Percentiles rank a stretch among this genome's conserved stretches.
Evolutionary conservation across 1,139 yeast genomes (phyloP).

Genomic region (Zygosaccharomyces pseudobailii): DNA sequence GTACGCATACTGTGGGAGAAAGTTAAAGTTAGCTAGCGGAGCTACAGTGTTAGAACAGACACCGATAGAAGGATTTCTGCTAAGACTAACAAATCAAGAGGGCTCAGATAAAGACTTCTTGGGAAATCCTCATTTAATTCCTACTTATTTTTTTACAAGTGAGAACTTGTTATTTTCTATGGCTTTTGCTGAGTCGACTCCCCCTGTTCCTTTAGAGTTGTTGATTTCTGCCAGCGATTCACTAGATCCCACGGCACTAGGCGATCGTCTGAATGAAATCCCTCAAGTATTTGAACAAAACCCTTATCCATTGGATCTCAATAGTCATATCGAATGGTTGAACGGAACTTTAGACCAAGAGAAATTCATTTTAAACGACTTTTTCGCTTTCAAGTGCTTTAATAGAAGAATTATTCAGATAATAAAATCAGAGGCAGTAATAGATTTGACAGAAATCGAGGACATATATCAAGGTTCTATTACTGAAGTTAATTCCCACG

Average conservation of each 20-base stretch:
- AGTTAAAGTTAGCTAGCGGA: constrained; percentile 23
- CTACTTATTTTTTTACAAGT: constrained; percentile 60
- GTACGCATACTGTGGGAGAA: constrained; percentile 43
- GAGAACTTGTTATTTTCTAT: constrained; percentile 60
- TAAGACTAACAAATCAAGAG: constrained; percentile 49
- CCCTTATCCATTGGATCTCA: constrained; percentile 47
- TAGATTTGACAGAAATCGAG: constrained; percentile 53
- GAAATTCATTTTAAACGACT: constrained; percentile 50
- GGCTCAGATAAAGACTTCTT: constrained; percentile 42
- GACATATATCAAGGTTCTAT: constrained; percentile 32
- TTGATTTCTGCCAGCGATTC: constrained; percentile 31
- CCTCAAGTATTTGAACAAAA: constrained; percentile 44
- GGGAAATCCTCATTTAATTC: constrained; percentile 46
- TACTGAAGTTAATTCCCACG: constrained; percentile 23
- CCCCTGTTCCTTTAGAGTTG: constrained; percentile 48
- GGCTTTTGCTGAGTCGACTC: constrained; percentile 51
- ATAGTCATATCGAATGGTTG: constrained; percentile 61
- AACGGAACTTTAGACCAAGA: constrained; percentile 33
- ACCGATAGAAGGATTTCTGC: constrained; percentile 73
- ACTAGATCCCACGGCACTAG: constrained; percentile 20
- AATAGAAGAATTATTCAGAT: constrained; percentile 57
- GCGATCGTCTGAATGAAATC: constrained; percentile 24
- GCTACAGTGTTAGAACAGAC: constrained; percentile 46
- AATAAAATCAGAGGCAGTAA: constrained; percentile 52
- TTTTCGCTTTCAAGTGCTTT: constrained; percentile 54